Conservation (phyloP, 2,329 filamentous ascomycete species). For the Xylariaceae sp. region DNA sequence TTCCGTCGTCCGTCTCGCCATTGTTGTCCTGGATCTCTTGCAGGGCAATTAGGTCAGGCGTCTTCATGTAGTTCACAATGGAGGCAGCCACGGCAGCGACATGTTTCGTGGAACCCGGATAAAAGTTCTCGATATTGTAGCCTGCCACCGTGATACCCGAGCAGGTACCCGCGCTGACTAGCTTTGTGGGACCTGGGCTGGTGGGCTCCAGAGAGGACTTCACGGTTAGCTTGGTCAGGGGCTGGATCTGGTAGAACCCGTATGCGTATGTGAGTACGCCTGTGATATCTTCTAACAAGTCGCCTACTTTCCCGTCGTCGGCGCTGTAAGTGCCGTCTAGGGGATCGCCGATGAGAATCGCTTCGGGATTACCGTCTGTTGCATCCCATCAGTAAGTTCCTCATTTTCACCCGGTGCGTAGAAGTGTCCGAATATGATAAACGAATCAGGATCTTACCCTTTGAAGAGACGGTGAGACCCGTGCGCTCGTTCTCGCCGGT, state of each 20-base stretch:
- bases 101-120: conserved; percentile 50
- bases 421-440: background rate
- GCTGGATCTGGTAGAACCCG: conserved; percentile 68
- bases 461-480: conserved; percentile 60
- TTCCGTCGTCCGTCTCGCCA: conserved; percentile 59
- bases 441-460: conserved; percentile 36
- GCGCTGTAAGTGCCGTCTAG: conserved; percentile 64
- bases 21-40: conserved; percentile 70
- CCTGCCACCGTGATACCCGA: conserved; percentile 60
- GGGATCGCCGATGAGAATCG: conserved; percentile 62
- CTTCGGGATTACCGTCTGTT: conserved; percentile 66
- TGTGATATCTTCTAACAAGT: conserved; percentile 60
- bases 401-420: background rate
- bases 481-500: conserved; percentile 62
- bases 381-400: background rate
- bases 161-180: conserved; percentile 56
- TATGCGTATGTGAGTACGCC: conserved; percentile 65
- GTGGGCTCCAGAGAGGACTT: conserved; percentile 42
- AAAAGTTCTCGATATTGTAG: conserved; percentile 71
- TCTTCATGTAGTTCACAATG: conserved; percentile 61
- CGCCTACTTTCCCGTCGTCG: conserved; percentile 59
- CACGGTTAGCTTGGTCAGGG: conserved; percentile 55
- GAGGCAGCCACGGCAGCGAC: conserved; percentile 60
- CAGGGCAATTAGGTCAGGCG: conserved; percentile 64
- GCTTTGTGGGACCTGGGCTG: conserved; percentile 48